Base-by-base conservation (phyloP, 176 grass and related monocot species). In the Phragmites australis region DNA sequence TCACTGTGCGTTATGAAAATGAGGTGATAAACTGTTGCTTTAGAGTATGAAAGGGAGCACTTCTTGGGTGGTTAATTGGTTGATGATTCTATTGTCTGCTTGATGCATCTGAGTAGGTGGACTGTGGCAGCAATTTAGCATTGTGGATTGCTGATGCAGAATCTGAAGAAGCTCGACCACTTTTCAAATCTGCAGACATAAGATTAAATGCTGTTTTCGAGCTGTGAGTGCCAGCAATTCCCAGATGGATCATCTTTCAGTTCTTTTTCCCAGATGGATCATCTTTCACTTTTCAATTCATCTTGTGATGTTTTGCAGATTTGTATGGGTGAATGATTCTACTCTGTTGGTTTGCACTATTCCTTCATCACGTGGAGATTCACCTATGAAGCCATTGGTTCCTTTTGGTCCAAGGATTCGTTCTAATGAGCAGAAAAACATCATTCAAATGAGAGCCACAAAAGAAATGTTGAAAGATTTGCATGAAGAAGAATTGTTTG, bases 391-490 rank as follows among this genome's bases (percentile, higher is more conserved):
- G 49, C 90, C 83, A 5, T 70, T 85, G 46, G 83, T 91, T 78
- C 90, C 90, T 15, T 64, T 84, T 63, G 86, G 90, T 76, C 93
- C 83, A 76, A 91, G 86, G 74, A 89, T 97, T 65, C 93, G 83
- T 76, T 97, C 88, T 43, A 97, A 93, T 57, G 93, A 97, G 73
- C 52, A 89, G n/a, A 74, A 89, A 82, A 93, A 72, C 67, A 46
- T 91, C 22, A 55, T 93, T 79, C 88, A 89, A 79, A 55, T 97
- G 85, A 81, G 88, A 68, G 83, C 86, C 59, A 93, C 81, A 41
- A 91, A 91, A 86, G 88, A 93, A 83, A 91, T 93, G 74, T 51
- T 93, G 21, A 87, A 89, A 77, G 93, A 97, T 68, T 71, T 89
- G 55, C 82, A 97, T 64, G 93, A 97, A 61, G 85, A 84, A 72